Base-by-base conservation (phyloP, 192 early-diverging fungal genomes). In the Backusella morwellensis region DNA sequence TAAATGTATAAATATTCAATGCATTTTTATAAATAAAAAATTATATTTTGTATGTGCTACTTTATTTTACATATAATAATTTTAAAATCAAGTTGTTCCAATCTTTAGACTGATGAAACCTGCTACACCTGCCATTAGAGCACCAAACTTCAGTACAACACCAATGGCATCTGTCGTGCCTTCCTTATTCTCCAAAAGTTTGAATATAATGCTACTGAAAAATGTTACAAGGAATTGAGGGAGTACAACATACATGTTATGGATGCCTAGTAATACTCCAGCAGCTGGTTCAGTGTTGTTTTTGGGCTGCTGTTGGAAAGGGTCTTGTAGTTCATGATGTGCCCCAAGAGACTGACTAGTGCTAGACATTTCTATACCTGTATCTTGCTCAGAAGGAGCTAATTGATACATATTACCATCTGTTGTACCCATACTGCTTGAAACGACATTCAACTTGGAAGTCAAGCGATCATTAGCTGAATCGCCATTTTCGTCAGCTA, bases 191-290 rank as follows among this genome's bases (percentile, higher is more conserved):
- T 93, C 93, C 67, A 96, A 86, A 14, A 93, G 74, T 8, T 88
- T 88, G 88, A 99, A 99, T 11, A 97, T 79, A 38, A 97, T 75
- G 77, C 91, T 92, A 82, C 91, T 94, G 42, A 95, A 75, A 59
- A 97, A 89, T 6, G 94, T 95, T 9, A 92, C 92, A 3, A 97
- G 75, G 72, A 99, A 96, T 77, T 99, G 98, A 8, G 98, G 98
- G 17, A 97, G 38, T 0, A 97, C 95, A 72, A 97, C 92, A 82
- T 95, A 97, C 56, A 98, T 92, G 80, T 99, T 99, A 80, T 97
- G 96, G 66, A 98, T 96, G 12, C 97, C 98, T 21, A 98, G 85
- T 17, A 96, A 83, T 3, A 94, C 88, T 9, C 93, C 93, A 6
- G 93, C 89, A 9, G 92, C 92, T 12, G 87, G 76, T 26, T 19